Evolutionary conservation across 495 filamentous ascomycete species (phyloP), one percentile per base, ranked within the genome.

Genomic region (Penicillium mononematosum): DNA sequence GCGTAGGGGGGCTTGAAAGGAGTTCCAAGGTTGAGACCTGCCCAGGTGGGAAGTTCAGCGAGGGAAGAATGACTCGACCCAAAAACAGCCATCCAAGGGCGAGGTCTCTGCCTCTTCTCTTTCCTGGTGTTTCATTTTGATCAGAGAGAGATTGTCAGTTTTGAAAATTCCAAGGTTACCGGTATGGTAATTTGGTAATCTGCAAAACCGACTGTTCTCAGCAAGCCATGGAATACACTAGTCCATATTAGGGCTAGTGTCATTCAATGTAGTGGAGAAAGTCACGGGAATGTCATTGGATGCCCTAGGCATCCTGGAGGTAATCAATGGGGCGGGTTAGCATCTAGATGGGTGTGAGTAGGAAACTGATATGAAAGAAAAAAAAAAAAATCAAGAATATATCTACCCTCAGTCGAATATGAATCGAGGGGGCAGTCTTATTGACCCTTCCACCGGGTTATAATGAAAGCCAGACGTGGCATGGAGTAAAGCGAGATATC

Each of bases 281-380:
- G 58, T 70, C 62, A 68, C 62, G 55, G 58, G 47, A 65, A 55
- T 50, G 41, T 16, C 58, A 52, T 41, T 11, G 20, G 38, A 24
- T 19, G 47, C 47, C 47, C 24, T 25, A 20, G 47, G 42, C 53
- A 54, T 46, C 56, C 42, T 34, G 14, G 50, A 27, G 45, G 60
- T 38, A 55, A 19, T 44, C 47, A 20, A 42, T 46, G 32, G 43
- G 39, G 34, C 4, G 16, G 41, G 60, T 62, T 45, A 62, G 60
- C 60, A 62, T 59, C 60, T 62, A 50, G 47, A 50, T 24, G 29
- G 29, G 25, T 50, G 19, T 50, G 19, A 50, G 47, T 50, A 48
- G 45, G 25, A 20, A 32, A 19, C 45, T 38, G 20, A 25, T 50
- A 19, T 25, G 31, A 11, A 5, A 24, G 24, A 25, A 25, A 25